These are phyloP conservation scores for Ophiostoma sp. DNA, from an alignment of 2,329 filamentous ascomycete species.

Conservation along the genomic window DNA sequence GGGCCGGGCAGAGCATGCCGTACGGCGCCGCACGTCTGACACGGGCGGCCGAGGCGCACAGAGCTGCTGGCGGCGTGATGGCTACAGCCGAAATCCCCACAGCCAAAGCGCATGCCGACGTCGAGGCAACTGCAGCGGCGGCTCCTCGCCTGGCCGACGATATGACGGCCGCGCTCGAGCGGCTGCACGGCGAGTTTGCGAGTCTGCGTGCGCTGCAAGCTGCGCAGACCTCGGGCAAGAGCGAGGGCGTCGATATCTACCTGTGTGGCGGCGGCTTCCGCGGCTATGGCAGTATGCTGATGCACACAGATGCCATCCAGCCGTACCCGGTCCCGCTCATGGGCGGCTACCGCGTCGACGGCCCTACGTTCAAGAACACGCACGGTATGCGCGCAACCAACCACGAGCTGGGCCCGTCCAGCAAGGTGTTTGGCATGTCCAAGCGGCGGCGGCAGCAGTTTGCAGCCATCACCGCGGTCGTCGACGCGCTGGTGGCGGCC, in stretches of 20 bases:
- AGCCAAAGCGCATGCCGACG: slow-evolving; percentile 4
- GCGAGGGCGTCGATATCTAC: slow-evolving; percentile 60
- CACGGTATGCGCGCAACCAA: slow-evolving; percentile 49
- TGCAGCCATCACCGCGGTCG: slow-evolving; percentile 73
- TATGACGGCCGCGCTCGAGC: slow-evolving; percentile 56
- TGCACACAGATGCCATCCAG: slow-evolving; percentile 65
- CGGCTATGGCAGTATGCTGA: slow-evolving; percentile 84
- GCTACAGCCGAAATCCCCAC: background rate
- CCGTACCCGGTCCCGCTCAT: slow-evolving; percentile 82
- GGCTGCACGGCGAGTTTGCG: slow-evolving; percentile 47
- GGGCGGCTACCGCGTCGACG: slow-evolving; percentile 67
- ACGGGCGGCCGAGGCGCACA: slow-evolving; percentile 32
- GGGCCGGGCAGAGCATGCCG: slow-evolving; percentile 52
- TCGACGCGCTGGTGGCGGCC: slow-evolving; percentile 66
- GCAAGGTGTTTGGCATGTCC: slow-evolving; percentile 70
- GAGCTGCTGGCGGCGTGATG: background rate
- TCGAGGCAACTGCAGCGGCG: slow-evolving; percentile 39
- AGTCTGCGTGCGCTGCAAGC: slow-evolving; percentile 38
- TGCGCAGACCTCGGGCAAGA: slow-evolving; percentile 35
- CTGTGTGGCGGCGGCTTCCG: slow-evolving; percentile 86
- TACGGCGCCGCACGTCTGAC: slow-evolving; percentile 57
- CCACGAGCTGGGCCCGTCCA: slow-evolving; percentile 40
- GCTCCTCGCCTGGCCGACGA: slow-evolving; percentile 51
- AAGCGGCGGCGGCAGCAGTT: slow-evolving; percentile 74
- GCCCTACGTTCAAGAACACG: slow-evolving; percentile 54